Conservation (phyloP, 1,284 basidiomycete genomes). For the Trichosporon sp. region DNA sequence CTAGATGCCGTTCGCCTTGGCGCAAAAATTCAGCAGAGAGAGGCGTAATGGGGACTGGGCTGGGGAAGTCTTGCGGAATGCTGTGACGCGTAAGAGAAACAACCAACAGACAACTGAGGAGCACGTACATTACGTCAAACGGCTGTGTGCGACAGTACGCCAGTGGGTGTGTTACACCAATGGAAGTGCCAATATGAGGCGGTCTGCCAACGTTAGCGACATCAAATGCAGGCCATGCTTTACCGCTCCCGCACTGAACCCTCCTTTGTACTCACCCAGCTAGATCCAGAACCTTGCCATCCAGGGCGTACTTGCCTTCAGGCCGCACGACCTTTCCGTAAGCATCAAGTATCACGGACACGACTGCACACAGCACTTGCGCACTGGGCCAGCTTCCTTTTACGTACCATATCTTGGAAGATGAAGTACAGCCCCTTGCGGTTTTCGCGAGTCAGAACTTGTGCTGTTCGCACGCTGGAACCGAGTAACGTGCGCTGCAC, state of each 20-base stretch:
- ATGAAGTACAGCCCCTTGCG: conserved; percentile 32
- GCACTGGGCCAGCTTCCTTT: background rate
- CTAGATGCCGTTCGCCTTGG: conserved; percentile 33
- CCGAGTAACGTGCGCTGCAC: conserved; percentile 31
- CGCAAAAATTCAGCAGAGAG: conserved; percentile 33
- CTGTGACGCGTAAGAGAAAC: conserved; percentile 19
- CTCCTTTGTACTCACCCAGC: conserved; percentile 28
- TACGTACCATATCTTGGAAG: conserved; percentile 33
- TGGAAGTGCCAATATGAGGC: conserved; percentile 33
- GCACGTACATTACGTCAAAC: conserved; percentile 33
- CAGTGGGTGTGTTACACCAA: conserved; percentile 32
- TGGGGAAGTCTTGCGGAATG: conserved; percentile 32
- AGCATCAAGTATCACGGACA: background rate
- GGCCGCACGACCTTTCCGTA: conserved; percentile 31
- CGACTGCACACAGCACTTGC: background rate
- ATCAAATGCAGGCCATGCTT: conserved; percentile 24
- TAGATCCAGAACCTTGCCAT: conserved; percentile 33
- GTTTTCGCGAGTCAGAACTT: conserved; percentile 28
- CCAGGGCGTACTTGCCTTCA: conserved; percentile 29
- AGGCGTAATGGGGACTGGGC: conserved; percentile 32
- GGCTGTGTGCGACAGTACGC: conserved; percentile 27
- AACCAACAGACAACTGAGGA: background rate
- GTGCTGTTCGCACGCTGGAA: conserved; percentile 30
- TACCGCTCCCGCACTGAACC: background rate
- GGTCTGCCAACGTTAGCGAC: conserved; percentile 23